Conservation (phyloP, 257 asterid species). For the Anisodus tanguticus region DNA sequence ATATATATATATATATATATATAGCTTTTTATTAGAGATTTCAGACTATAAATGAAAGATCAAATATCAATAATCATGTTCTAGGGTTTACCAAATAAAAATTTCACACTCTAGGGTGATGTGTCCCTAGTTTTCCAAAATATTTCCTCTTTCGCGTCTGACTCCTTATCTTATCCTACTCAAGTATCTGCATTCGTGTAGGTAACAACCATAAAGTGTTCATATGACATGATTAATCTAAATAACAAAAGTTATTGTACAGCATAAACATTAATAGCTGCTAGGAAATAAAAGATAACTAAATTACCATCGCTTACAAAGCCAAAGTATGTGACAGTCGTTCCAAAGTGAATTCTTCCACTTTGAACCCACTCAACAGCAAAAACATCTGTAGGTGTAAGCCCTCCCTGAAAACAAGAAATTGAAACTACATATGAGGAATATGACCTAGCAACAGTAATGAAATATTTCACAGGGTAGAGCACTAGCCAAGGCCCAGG, state of each 20-base stretch:
- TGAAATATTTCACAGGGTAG: slow-evolving; percentile 18
- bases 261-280: neutral
- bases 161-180: neutral
- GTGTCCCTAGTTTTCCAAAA: slow-evolving; percentile 7
- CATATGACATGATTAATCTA: slow-evolving; percentile 16
- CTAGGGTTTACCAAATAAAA: neutral
- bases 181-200: neutral
- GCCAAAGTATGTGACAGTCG: slow-evolving; percentile 91
- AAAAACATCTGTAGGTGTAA: slow-evolving; percentile 95
- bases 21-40: neutral
- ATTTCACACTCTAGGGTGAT: neutral
- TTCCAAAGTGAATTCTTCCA: slow-evolving; percentile 94
- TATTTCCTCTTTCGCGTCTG: neutral
- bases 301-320: slow-evolving; percentile 83
- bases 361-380: slow-evolving; percentile 96
- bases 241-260: neutral
- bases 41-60: neutral
- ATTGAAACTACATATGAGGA: slow-evolving; percentile 33
- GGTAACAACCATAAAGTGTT: neutral
- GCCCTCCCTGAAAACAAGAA: slow-evolving; percentile 79
- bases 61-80: slow-evolving; percentile 15
- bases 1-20: neutral
- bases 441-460: slow-evolving; percentile 27
- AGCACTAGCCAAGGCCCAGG: slow-evolving; percentile 2
- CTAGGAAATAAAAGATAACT: neutral